Evolutionary conservation across 1,139 yeast genomes (phyloP).

Genomic region (Zygoascus meyerae): DNA sequence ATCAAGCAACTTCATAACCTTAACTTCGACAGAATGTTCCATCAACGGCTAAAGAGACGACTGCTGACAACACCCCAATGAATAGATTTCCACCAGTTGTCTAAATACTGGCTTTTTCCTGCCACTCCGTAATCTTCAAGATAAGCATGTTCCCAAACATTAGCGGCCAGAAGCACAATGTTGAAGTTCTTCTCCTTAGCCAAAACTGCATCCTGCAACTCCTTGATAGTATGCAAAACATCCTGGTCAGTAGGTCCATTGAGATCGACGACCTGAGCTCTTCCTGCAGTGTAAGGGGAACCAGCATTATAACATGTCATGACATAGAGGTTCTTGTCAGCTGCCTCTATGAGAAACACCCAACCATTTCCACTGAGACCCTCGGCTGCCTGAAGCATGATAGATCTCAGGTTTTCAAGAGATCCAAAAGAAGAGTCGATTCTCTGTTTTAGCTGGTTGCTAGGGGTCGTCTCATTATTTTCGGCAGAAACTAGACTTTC

Average conservation of each 20-base stretch:
- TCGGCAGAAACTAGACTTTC: constrained; percentile 48
- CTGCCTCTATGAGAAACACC: constrained; percentile 77
- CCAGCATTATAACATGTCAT: constrained; percentile 75
- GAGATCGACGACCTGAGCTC: constrained; percentile 8
- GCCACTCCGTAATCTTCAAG: constrained; percentile 74
- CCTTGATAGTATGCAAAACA: constrained; percentile 33
- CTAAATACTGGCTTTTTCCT: constrained; percentile 69
- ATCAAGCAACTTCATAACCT: too few relatives aligned
- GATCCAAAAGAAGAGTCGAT: constrained; percentile 39
- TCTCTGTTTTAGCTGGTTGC: constrained; percentile 26
- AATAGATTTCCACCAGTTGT: constrained; percentile 69
- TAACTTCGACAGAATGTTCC: too few relatives aligned
- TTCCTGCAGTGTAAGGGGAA: constrained; percentile 65
- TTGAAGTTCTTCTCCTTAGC: constrained; percentile 55
- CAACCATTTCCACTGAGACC: constrained; percentile 70
- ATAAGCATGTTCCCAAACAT: constrained; percentile 86
- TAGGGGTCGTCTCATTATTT: constrained; percentile 30
- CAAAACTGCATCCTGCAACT: constrained; percentile 42
- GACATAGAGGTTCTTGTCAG: constrained; percentile 59
- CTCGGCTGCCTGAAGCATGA: constrained; percentile 52
- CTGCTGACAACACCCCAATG: constrained; percentile 73
- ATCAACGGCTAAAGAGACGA: constrained; percentile 13
- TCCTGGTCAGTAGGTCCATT: constrained; percentile 10
- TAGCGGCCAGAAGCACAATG: constrained; percentile 73
- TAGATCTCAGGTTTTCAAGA: constrained; percentile 50